Conservation (phyloP, 1,284 basidiomycete genomes). For the Leccinum solheimii region DNA sequence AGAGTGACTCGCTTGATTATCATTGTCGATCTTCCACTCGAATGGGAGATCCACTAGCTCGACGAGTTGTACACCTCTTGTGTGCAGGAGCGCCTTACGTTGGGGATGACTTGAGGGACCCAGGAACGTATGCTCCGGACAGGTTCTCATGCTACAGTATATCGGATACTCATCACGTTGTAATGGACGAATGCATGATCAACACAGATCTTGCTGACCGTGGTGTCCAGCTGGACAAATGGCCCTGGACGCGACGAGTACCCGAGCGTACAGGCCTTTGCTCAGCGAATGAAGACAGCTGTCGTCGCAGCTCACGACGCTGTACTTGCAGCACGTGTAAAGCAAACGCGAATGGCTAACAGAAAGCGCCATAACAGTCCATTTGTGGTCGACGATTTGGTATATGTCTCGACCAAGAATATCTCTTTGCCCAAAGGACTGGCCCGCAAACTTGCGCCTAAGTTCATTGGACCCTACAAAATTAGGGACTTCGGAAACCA, state of each 20-base stretch:
- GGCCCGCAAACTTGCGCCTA: constrained; percentile 36
- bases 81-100: too few species aligned
- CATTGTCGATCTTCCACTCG: too few species aligned
- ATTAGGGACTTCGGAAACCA: constrained; percentile 31
- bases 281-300: constrained; percentile 26
- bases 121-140: too few species aligned
- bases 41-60: too few species aligned
- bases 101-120: too few species aligned
- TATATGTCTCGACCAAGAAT: constrained; percentile 41
- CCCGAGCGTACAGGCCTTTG: constrained; percentile 29
- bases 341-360: constrained; percentile 33
- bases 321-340: constrained; percentile 31
- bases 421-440: constrained; percentile 32
- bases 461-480: constrained; percentile 37
- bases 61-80: too few species aligned
- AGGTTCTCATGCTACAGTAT: too few species aligned
- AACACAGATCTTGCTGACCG: too few species aligned
- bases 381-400: constrained; percentile 28
- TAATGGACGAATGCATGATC: too few species aligned
- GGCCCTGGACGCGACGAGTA: constrained; percentile 4
- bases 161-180: too few species aligned
- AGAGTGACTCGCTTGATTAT: too few species aligned
- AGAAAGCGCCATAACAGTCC: constrained; percentile 17
- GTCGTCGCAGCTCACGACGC: constrained; percentile 32
- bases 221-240: constrained; percentile 7